A percentile compares a stretch with the other conserved stretches of the same genome.
phyloP scores from a whole-genome alignment of 768 basidiomycete genomes.

The Panaeolus cyanescens region DNA sequence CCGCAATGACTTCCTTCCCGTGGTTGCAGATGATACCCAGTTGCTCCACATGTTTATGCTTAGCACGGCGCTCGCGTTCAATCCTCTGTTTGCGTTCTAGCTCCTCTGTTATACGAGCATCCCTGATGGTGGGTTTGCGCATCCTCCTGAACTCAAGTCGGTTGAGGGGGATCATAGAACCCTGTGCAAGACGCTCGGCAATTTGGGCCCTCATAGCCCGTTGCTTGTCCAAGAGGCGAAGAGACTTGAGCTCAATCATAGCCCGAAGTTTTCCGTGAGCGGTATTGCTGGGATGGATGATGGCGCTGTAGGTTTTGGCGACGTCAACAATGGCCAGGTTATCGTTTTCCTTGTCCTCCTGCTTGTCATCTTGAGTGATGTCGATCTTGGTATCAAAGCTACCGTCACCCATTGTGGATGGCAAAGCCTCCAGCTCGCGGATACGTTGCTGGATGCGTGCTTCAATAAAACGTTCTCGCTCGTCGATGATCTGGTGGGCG shows the following conservation, averaged over 20 bases:
- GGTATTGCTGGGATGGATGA: conserved; percentile 58
- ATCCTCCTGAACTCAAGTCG: conserved; percentile 88
- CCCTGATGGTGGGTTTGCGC: conserved; percentile 84
- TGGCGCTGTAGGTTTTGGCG: conserved; percentile 31
- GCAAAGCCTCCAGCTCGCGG: conserved; percentile 78
- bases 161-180: conserved; percentile 87
- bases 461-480: conserved; percentile 90
- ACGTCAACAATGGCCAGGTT: conserved; percentile 24
- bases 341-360: conserved; percentile 45
- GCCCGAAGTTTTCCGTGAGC: conserved; percentile 85
- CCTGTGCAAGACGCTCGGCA: conserved; percentile 85
- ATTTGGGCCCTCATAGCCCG: conserved; percentile 83
- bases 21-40: conserved; percentile 85
- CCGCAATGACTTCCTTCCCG: conserved; percentile 72
- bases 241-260: conserved; percentile 89
- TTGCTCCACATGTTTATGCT: conserved; percentile 96
- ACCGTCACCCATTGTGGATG: conserved; percentile 80
- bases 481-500: conserved; percentile 86
- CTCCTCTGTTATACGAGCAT: conserved; percentile 87
- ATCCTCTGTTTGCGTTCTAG: conserved; percentile 89
- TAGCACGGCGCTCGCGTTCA: conserved; percentile 92
- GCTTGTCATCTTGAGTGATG: conserved; percentile 33
- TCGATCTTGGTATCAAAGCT: conserved; percentile 53
- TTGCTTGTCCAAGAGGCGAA: conserved; percentile 90
- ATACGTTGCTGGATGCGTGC: conserved; percentile 88